Base-by-base conservation (phyloP, 2,329 filamentous ascomycete genomes). In the Seiridium unicorne region DNA sequence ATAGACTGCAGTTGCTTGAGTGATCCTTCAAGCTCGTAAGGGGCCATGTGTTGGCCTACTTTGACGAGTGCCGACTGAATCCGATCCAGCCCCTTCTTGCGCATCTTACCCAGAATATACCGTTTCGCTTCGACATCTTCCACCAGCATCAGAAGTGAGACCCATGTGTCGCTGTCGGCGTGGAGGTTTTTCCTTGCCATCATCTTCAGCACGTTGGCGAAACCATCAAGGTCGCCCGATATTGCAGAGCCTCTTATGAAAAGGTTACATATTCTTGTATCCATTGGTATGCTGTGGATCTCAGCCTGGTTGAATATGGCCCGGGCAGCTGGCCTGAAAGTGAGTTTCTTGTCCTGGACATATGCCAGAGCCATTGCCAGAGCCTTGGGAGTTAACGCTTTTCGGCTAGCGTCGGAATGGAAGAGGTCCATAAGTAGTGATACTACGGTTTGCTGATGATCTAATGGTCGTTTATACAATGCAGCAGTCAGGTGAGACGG, bases 81-180 rank as follows among this genome's bases (percentile, higher is more conserved):
- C 13, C 59, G 66, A 49, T 61, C 55, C 3, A 73, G 59, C 4
- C 66, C 64, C 35, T 64, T 66, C 18, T 44, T 51, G 40, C 35
- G 60, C 65, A 73, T 66, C 49, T 46, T 81, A 60, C 72, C 73
- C 55, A 81, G 75, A 63, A 86, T 79, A 59, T 84, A 79, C 10
- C 74, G 70, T 55, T 79, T 70, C 51, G 70, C 62, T 44, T 74
- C 64, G 58, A 79, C 68, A 69, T 76, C 61, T 66, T 72, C 63
- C 58, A 81, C 68, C 73, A 80, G 79, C 60, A 77, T 73, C 35
- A 73, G 48, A 36, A 73, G 68, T 3, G 66, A 65, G 9, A 61
- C 48, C 72, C 72, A 73, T 13, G 65, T 62, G 56, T 60, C 64
- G 31, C 60, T 63, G 42, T 69, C 63, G 1, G 67, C 58, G 10